These are phyloP conservation scores for Xylariaceae sp. DNA, from an alignment of 2,329 filamentous ascomycete species.

Conservation along the genomic window DNA sequence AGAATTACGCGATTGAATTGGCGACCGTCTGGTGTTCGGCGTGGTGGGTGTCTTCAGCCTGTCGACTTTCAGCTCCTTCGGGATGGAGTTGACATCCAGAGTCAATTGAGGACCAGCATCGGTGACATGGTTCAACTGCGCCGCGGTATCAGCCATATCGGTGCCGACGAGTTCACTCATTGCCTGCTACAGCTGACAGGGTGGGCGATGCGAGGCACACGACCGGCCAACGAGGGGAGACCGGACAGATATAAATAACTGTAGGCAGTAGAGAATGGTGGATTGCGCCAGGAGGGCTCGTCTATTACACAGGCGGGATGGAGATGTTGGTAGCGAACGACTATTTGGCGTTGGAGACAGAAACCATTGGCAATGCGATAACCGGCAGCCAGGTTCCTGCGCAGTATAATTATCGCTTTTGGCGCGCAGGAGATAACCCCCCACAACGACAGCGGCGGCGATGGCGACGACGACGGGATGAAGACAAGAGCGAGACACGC, in stretches of 20 bases:
- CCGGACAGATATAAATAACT: neutral
- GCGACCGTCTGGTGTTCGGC: conserved; percentile 30
- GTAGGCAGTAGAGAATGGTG: neutral
- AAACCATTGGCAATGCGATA: neutral
- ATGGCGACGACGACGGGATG: neutral
- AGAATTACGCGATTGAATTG: conserved; percentile 33
- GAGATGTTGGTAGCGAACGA: neutral
- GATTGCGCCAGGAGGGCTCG: neutral
- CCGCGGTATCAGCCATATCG: conserved; percentile 17
- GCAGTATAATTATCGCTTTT: neutral
- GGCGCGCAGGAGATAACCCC: neutral
- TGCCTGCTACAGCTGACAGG: neutral
- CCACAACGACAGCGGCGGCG: neutral
- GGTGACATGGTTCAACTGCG: conserved; percentile 13
- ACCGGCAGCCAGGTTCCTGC: neutral
- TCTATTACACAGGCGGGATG: neutral
- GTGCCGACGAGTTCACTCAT: neutral
- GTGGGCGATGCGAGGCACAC: neutral
- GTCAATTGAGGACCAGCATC: conserved; percentile 18
- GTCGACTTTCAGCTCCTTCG: conserved; percentile 19
- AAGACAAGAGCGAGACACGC: neutral
- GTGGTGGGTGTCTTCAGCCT: conserved; percentile 30
- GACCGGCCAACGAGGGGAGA: neutral
- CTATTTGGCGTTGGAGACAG: neutral
- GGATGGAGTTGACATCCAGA: conserved; percentile 14